These are phyloP conservation scores for Calocera cornea DNA, from an alignment of 768 basidiomycete genomes.

Conservation along the genomic window DNA sequence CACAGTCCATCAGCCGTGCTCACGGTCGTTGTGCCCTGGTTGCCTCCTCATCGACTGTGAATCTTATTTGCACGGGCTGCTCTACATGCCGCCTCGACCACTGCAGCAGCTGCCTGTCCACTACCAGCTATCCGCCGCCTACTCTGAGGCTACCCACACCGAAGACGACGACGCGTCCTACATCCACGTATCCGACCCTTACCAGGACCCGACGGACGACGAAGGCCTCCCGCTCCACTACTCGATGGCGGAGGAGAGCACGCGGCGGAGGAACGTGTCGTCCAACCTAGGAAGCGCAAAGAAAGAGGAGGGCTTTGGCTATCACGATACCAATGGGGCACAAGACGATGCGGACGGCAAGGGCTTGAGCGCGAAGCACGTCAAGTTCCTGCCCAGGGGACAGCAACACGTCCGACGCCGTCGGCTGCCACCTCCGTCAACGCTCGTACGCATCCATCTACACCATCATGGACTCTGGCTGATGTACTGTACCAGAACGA, in stretches of 20 bases:
- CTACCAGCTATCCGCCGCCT: background rate
- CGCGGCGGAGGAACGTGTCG: slow-evolving; percentile 33
- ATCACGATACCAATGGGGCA: slow-evolving; percentile 21
- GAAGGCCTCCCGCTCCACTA: slow-evolving; percentile 40
- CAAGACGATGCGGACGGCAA: slow-evolving; percentile 52
- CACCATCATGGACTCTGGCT: background rate
- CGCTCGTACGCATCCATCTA: slow-evolving; percentile 7
- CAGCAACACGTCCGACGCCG: slow-evolving; percentile 35
- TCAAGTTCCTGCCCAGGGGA: slow-evolving; percentile 13
- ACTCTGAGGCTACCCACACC: background rate
- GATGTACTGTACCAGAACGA: slow-evolving; percentile 37
- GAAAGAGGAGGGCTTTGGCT: background rate
- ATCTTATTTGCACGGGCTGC: background rate
- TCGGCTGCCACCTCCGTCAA: slow-evolving; percentile 48
- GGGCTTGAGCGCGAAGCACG: slow-evolving; percentile 38
- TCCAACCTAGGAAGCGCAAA: slow-evolving; percentile 8
- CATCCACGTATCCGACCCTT: slow-evolving; percentile 8
- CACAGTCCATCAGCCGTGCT: background rate
- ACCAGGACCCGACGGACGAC: slow-evolving; percentile 18
- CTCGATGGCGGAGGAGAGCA: slow-evolving; percentile 36
- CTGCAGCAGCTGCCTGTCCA: background rate
- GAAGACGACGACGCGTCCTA: slow-evolving; percentile 6
- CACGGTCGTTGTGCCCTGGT: background rate
- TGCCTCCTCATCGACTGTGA: background rate
- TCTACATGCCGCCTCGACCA: background rate